Evolutionary conservation across 2,329 filamentous ascomycete genomes (phyloP).

Genomic region (Arthrobotrys musiformis): DNA sequence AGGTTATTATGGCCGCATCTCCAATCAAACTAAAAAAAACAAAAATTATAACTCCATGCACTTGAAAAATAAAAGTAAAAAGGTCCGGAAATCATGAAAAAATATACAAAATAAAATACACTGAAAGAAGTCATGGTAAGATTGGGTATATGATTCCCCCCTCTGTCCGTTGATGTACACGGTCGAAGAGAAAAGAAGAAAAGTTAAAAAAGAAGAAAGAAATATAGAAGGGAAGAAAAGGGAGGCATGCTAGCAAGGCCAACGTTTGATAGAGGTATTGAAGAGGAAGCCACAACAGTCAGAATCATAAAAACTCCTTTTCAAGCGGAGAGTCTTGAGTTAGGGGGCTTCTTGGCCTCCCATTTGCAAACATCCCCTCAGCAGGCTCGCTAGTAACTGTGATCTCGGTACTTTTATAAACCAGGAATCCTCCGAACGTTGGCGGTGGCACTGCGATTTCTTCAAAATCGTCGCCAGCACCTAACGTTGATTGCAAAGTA

Average conservation of each 20-base stretch:
- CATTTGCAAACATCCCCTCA: neutral
- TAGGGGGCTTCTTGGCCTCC: neutral
- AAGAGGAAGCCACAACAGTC: neutral
- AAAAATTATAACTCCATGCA: neutral
- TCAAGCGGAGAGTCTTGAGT: neutral
- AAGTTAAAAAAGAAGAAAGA: neutral
- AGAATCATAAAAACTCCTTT: conserved; percentile 19
- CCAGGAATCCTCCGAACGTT: conserved; percentile 39
- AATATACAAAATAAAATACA: conserved; percentile 6
- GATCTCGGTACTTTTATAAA: conserved; percentile 52
- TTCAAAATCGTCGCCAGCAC: conserved; percentile 42
- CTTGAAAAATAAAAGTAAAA: neutral
- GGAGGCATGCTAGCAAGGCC: too few relatives aligned
- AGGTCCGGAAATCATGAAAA: neutral
- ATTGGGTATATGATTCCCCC: neutral
- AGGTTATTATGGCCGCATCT: neutral
- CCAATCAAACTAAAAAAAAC: neutral
- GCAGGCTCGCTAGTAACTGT: conserved; percentile 26
- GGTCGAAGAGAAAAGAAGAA: neutral
- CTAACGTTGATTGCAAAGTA: conserved; percentile 26
- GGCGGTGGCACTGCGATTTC: conserved; percentile 47
- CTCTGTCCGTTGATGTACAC: neutral
- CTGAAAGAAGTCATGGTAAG: neutral
- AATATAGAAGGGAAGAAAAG: too few relatives aligned
- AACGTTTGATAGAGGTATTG: too few relatives aligned